Evolutionary conservation across 768 basidiomycete species (phyloP).

Genomic region (Trametes sanguinea): DNA sequence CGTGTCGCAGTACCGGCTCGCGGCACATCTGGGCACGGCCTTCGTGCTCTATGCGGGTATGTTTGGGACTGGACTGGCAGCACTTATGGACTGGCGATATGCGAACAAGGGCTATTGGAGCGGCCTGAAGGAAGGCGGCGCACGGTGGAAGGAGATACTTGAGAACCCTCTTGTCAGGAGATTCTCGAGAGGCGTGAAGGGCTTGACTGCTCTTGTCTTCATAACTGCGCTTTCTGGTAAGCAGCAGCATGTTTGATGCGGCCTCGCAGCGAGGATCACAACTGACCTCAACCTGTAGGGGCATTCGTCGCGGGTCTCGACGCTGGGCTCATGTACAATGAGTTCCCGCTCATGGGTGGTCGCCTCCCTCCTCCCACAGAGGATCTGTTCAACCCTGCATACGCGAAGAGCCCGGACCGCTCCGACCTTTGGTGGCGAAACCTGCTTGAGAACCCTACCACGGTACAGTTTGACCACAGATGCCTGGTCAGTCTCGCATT

Average conservation of each 20-base stretch:
- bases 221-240: constrained; percentile 90
- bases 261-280: too few relatives aligned
- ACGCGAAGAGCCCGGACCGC: constrained; percentile 67
- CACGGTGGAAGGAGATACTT: constrained; percentile 48
- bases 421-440: constrained; percentile 95
- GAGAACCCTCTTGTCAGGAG: constrained; percentile 56
- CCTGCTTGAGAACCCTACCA: constrained; percentile 95
- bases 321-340: constrained; percentile 96
- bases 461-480: constrained; percentile 96
- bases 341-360: constrained; percentile 96
- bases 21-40: constrained; percentile 91
- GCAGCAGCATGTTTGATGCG: constrained; percentile 20
- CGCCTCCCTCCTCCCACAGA: constrained; percentile 75
- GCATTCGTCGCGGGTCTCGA: constrained; percentile 98
- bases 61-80: constrained; percentile 75
- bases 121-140: constrained; percentile 43
- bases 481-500: constrained; percentile 63
- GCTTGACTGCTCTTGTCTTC: constrained; percentile 77
- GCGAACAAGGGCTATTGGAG: constrained; percentile 60
- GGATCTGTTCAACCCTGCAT: constrained; percentile 78
- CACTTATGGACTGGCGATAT: constrained; percentile 79
- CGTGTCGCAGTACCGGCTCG: constrained; percentile 95
- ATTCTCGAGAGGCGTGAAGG: constrained; percentile 61
- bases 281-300: constrained; percentile 47
- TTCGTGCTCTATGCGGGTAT: constrained; percentile 93